phyloP scores from a whole-genome alignment of 805 yeast species.

The Torulaspora quercuum region DNA sequence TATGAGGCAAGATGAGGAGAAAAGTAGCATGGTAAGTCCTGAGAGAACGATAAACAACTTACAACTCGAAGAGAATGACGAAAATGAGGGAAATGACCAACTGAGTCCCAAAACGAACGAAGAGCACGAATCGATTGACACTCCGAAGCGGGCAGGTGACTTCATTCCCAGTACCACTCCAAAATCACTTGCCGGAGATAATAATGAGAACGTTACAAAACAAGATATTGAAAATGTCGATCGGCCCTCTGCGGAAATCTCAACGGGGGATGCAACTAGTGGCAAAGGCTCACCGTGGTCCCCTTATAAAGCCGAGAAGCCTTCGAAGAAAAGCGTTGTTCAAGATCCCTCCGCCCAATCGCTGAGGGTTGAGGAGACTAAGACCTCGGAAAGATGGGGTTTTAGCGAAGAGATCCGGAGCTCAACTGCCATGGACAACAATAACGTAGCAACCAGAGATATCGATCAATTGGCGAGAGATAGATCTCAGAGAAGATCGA shows the following conservation, averaged over 20 bases:
- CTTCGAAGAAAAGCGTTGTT: not conserved
- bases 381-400: not conserved
- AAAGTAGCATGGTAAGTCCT: slow-evolving; percentile 14
- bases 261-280: too few species aligned
- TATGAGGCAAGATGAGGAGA: slow-evolving; percentile 2
- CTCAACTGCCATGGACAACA: not conserved
- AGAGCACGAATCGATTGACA: slow-evolving; percentile 6
- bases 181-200: slow-evolving; percentile 16
- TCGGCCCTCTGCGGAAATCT: too few species aligned
- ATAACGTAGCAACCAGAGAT: not conserved
- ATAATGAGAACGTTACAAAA: too few species aligned
- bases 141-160: slow-evolving; percentile 10
- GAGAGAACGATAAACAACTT: slow-evolving; percentile 14
- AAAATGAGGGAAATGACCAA: not conserved
- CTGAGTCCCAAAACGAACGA: slow-evolving; percentile 8
- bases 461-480: slow-evolving; percentile 10
- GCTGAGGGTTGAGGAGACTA: not conserved
- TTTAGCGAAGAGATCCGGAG: not conserved
- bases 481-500: slow-evolving; percentile 31
- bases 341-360: not conserved
- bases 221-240: slow-evolving; percentile 2
- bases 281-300: slow-evolving; percentile 36
- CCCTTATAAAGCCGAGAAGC: slow-evolving; percentile 27
- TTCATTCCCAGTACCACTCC: slow-evolving; percentile 20
- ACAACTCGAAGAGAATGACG: slow-evolving; percentile 3